A percentile compares a stretch with the other conserved stretches of the same genome.
phyloP scores from a whole-genome alignment of 768 basidiomycete genomes.

The Hygrophoropsis aurantiaca region DNA sequence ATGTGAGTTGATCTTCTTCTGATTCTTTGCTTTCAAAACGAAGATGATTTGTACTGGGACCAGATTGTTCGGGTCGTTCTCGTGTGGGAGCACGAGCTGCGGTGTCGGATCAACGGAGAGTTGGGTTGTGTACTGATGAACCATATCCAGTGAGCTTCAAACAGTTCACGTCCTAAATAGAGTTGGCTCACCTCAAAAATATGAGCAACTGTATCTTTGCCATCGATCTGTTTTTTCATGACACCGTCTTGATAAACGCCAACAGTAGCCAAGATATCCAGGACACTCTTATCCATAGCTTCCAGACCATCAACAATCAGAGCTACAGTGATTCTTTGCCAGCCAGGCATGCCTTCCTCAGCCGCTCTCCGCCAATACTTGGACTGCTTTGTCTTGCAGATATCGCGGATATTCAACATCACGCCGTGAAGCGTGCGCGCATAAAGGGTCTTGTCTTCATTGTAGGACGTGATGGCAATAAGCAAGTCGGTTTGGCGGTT shows the following conservation, averaged over 20 bases:
- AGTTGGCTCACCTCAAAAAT: slow-evolving; percentile 77
- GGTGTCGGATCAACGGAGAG: slow-evolving; percentile 90
- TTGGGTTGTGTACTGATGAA: slow-evolving; percentile 87
- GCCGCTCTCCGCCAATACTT: slow-evolving; percentile 86
- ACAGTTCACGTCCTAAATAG: neutral
- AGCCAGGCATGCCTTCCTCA: slow-evolving; percentile 81
- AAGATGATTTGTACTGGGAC: slow-evolving; percentile 93
- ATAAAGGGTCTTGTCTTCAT: slow-evolving; percentile 91
- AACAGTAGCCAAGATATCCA: slow-evolving; percentile 85
- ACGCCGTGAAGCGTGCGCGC: slow-evolving; percentile 91
- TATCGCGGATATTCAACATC: slow-evolving; percentile 97
- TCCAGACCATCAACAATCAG: slow-evolving; percentile 93
- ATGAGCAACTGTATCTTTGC: slow-evolving; percentile 87
- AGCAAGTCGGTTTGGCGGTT: slow-evolving; percentile 89
- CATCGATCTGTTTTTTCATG: slow-evolving; percentile 91
- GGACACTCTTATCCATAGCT: slow-evolving; percentile 91
- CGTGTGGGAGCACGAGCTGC: slow-evolving; percentile 86
- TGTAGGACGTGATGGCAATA: slow-evolving; percentile 93
- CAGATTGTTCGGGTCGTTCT: slow-evolving; percentile 87
- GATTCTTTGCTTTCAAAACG: slow-evolving; percentile 89
- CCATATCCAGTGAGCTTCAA: slow-evolving; percentile 5
- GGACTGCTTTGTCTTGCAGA: slow-evolving; percentile 93
- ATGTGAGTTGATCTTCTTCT: slow-evolving; percentile 95
- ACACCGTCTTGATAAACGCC: slow-evolving; percentile 94
- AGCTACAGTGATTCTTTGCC: slow-evolving; percentile 90